phyloP scores from a whole-genome alignment of 73 alveolate genomes.

The Stentor roeselii region DNA sequence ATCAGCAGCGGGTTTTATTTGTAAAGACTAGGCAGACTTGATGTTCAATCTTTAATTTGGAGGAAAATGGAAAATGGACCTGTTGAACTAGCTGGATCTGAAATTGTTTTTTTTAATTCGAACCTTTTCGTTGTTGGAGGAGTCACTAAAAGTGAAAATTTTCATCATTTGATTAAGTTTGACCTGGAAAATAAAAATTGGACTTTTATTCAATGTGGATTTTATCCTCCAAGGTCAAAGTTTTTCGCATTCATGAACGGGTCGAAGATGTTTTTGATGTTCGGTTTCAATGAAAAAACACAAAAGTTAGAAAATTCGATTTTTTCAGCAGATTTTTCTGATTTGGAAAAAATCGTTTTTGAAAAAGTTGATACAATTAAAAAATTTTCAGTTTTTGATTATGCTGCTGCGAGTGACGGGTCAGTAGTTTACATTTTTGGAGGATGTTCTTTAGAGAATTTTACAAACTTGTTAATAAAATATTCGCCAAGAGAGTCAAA shows the following conservation, averaged over 20 bases:
- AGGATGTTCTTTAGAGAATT: neutral
- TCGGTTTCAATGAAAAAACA: neutral
- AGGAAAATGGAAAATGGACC: neutral
- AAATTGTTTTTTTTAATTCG: neutral
- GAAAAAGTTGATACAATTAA: too few species aligned
- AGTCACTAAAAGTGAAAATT: neutral
- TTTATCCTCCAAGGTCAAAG: neutral
- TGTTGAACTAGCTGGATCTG: neutral
- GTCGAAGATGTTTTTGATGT: neutral
- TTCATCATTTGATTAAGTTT: too few species aligned
- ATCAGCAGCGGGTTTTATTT: neutral
- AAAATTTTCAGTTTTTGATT: neutral
- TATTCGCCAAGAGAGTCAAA: neutral
- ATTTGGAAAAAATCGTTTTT: too few species aligned
- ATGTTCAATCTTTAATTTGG: neutral
- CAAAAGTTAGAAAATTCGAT: too few species aligned
- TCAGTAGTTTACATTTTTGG: neutral
- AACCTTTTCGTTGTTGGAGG: neutral
- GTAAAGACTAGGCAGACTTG: neutral
- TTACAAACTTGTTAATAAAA: too few species aligned
- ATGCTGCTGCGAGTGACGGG: neutral
- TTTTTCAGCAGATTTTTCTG: neutral
- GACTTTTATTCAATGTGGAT: neutral
- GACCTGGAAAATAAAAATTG: neutral
- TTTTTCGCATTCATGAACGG: too few species aligned